A percentile compares a stretch with the other conserved stretches of the same genome.
phyloP scores from a whole-genome alignment of 1,284 basidiomycete species.

The Fomitopsis palustris region DNA sequence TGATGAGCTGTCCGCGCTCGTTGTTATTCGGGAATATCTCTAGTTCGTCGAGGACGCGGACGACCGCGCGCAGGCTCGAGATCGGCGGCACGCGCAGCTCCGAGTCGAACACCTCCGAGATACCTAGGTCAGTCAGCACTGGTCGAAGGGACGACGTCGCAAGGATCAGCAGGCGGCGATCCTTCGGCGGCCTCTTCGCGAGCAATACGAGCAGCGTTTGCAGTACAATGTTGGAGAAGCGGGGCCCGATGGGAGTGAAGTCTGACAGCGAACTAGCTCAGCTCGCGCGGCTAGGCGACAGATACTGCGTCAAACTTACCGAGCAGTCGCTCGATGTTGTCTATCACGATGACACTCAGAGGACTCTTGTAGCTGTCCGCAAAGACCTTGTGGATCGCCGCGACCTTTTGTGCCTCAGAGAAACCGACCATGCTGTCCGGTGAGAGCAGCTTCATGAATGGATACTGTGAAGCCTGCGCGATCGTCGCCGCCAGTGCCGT shows the following conservation, averaged over 20 bases:
- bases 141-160: constrained; percentile 89
- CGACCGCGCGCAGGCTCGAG: constrained; percentile 67
- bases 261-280: constrained; percentile 48
- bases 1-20: constrained; percentile 61
- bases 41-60: constrained; percentile 81
- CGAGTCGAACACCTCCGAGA: constrained; percentile 86
- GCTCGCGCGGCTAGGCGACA: constrained; percentile 2
- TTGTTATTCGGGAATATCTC: constrained; percentile 67
- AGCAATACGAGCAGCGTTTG: constrained; percentile 92
- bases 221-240: constrained; percentile 93
- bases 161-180: constrained; percentile 87
- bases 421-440: constrained; percentile 98
- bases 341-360: constrained; percentile 94
- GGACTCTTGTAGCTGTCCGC: constrained; percentile 98
- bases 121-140: constrained; percentile 89
- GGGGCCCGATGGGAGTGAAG: constrained; percentile 96
- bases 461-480: constrained; percentile 89
- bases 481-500: constrained; percentile 95
- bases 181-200: constrained; percentile 90
- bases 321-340: constrained; percentile 86
- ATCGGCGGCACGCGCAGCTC: constrained; percentile 88
- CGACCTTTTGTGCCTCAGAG: constrained; percentile 88
- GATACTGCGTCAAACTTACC: constrained; percentile 45
- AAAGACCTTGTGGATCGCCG: constrained; percentile 92
- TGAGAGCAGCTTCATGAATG: constrained; percentile 97